phyloP scores from a whole-genome alignment of 345 rosid species.

The Melaleuca quinquenervia region DNA sequence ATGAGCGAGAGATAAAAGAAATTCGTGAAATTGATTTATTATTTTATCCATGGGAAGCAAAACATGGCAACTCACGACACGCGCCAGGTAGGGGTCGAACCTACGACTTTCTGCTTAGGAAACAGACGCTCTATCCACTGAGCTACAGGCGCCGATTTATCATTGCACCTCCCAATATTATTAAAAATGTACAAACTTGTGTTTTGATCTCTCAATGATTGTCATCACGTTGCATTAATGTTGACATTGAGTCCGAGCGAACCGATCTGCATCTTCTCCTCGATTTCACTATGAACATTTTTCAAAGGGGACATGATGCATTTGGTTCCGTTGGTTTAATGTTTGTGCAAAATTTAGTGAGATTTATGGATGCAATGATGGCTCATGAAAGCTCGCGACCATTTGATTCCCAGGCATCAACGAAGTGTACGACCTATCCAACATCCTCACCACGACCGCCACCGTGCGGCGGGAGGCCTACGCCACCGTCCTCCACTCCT shows the following conservation, averaged over 20 bases:
- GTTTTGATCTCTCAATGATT: background rate
- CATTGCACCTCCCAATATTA: rapidly evolving
- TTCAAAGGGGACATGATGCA: too few relatives aligned
- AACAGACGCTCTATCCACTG: slow-evolving; percentile 99
- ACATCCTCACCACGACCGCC: slow-evolving; percentile 30
- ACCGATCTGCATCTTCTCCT: too few relatives aligned
- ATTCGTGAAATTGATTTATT: background rate
- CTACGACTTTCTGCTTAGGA: slow-evolving; percentile 98
- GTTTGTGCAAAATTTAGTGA: background rate
- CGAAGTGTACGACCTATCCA: slow-evolving; percentile 51
- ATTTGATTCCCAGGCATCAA: slow-evolving; percentile 31
- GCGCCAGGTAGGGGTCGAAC: slow-evolving; percentile 97
- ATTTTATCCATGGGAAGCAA: too few relatives aligned
- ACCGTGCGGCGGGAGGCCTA: slow-evolving; percentile 66
- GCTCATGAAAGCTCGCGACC: background rate
- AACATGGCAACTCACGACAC: background rate
- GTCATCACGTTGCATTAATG: too few relatives aligned
- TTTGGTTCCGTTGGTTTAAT: too few relatives aligned
- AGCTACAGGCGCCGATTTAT: slow-evolving; percentile 66
- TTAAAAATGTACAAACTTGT: rapidly evolving
- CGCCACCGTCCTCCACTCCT: slow-evolving; percentile 86
- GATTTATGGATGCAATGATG: background rate
- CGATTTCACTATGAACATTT: too few relatives aligned
- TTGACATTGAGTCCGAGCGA: too few relatives aligned
- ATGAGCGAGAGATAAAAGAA: background rate